phyloP scores from a whole-genome alignment of 176 grass and related monocot genomes.

The Paspalum notatum region DNA sequence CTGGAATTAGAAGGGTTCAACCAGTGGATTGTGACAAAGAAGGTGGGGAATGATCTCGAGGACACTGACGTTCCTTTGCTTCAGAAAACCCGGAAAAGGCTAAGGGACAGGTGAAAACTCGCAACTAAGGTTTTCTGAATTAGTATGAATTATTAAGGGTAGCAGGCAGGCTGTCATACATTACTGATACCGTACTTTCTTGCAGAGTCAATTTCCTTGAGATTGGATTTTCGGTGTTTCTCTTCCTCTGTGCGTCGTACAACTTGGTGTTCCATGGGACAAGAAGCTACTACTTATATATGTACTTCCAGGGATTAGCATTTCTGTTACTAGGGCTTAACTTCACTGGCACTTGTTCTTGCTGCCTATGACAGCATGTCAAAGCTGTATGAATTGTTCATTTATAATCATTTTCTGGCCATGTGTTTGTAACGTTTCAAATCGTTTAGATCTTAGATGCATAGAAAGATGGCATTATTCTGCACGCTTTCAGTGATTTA shows the following conservation, averaged over 20 bases:
- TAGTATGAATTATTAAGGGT: neutral
- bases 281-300: slow-evolving; percentile 58
- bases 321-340: slow-evolving; percentile 82
- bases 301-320: slow-evolving; percentile 80
- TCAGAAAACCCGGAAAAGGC: slow-evolving; percentile 53
- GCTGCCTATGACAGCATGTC: slow-evolving; percentile 44
- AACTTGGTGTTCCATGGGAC: slow-evolving; percentile 69
- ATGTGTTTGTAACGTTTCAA: neutral
- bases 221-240: slow-evolving; percentile 71
- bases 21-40: slow-evolving; percentile 87
- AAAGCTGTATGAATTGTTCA: slow-evolving; percentile 38
- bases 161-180: neutral
- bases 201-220: slow-evolving; percentile 74
- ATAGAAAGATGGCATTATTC: slow-evolving; percentile 1
- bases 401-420: slow-evolving; percentile 11
- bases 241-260: slow-evolving; percentile 84
- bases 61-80: slow-evolving; percentile 62
- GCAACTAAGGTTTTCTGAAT: slow-evolving; percentile 4
- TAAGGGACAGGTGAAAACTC: slow-evolving; percentile 75
- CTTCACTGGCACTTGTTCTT: slow-evolving; percentile 63
- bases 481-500: neutral
- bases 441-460: neutral
- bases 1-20: slow-evolving; percentile 70
- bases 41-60: slow-evolving; percentile 62
- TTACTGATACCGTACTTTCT: slow-evolving; percentile 31